Evolutionary conservation across 495 filamentous ascomycete species (phyloP), one percentile per base, ranked within the genome.

Genomic region (Penicillium paradoxum): DNA sequence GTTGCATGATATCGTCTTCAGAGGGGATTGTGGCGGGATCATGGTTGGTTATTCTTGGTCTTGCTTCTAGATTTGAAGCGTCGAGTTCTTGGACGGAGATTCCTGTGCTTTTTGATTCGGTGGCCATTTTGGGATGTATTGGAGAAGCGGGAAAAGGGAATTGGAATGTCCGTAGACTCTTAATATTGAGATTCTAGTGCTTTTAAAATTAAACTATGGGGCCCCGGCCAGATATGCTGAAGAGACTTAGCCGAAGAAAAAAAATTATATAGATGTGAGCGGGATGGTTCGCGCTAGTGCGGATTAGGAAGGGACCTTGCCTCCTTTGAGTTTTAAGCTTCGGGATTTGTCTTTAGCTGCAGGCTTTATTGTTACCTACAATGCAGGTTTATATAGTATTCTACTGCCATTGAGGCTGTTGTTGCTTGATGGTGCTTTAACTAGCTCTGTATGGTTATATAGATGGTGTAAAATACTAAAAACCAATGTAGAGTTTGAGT

Each of bases 1-100:
- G 74, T 30, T 76, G 70, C 61, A 82, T 73, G 0, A 77, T 34
- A 15, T 36, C 44, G 19, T 17, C 30, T 46, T 46, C 44, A 4
- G 44, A 46, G 18, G 30, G 17, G 11, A 15, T 11, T 19, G 44
- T 32, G 17, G 30, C 32, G 30, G 19, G 17, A 11, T 34, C 44
- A 36, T 46, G 18, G 11, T 46, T 9, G 17, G 4, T 34, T 46
- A 8, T 6, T 33, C 43, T n/a, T 8, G 17, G 41, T 45, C 50
- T 53, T 38, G 39, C 42, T 45, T 40, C 41, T 37, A 44, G 51
- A 40, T 27, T 33, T 21, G 30, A 37, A 29, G 15, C 46, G 27
- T 24, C 37, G 9, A 45, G 42, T 8, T 53, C 42, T 15, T 25
- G 9, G 19, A 34, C 9, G 9, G 30, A 34, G 27, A 46, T 46